These are phyloP conservation scores for Pythium grandisporangium DNA, from an alignment of 352 stramenopile species.

Conservation along the genomic window DNA sequence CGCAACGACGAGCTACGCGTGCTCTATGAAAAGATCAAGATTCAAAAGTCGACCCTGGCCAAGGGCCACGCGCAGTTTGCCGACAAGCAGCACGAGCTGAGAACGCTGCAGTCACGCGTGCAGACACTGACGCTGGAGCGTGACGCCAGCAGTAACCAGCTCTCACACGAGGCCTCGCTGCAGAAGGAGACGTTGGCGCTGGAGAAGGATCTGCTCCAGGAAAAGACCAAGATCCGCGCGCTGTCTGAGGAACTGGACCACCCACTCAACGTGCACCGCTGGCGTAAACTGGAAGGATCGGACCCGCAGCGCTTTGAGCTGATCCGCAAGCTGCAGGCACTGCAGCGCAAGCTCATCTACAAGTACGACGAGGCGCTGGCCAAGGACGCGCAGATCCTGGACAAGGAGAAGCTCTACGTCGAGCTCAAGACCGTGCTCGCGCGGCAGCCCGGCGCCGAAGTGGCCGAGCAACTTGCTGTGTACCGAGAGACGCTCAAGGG, in stretches of 20 bases:
- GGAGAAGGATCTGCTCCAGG: slow-evolving; percentile 67
- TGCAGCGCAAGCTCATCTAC: slow-evolving; percentile 83
- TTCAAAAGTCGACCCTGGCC: slow-evolving; percentile 77
- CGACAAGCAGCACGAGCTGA: slow-evolving; percentile 51
- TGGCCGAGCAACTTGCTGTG: slow-evolving; percentile 77
- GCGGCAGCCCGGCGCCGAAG: slow-evolving; percentile 79
- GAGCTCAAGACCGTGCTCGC: slow-evolving; percentile 87
- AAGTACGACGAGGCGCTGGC: slow-evolving; percentile 62
- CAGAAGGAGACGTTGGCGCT: slow-evolving; percentile 49
- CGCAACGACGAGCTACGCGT: slow-evolving; percentile 76
- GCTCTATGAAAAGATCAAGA: slow-evolving; percentile 91
- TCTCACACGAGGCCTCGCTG: slow-evolving; percentile 44
- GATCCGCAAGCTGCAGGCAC: slow-evolving; percentile 78
- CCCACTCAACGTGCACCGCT: slow-evolving; percentile 89
- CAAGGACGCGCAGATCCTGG: slow-evolving; percentile 65
- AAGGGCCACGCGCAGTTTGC: slow-evolving; percentile 76
- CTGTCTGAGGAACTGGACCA: slow-evolving; percentile 87
- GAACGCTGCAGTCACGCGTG: slow-evolving; percentile 44
- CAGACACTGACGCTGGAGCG: slow-evolving; percentile 41
- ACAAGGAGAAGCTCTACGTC: slow-evolving; percentile 90
- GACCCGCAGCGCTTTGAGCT: slow-evolving; percentile 87
- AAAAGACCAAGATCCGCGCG: slow-evolving; percentile 83
- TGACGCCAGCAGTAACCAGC: slow-evolving; percentile 57
- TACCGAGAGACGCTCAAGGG: slow-evolving; percentile 87
- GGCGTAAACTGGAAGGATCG: slow-evolving; percentile 83